Evolutionary conservation across 2,329 filamentous ascomycete species (phyloP).

Genomic region (Neophaeococcomyces mojaviensis): DNA sequence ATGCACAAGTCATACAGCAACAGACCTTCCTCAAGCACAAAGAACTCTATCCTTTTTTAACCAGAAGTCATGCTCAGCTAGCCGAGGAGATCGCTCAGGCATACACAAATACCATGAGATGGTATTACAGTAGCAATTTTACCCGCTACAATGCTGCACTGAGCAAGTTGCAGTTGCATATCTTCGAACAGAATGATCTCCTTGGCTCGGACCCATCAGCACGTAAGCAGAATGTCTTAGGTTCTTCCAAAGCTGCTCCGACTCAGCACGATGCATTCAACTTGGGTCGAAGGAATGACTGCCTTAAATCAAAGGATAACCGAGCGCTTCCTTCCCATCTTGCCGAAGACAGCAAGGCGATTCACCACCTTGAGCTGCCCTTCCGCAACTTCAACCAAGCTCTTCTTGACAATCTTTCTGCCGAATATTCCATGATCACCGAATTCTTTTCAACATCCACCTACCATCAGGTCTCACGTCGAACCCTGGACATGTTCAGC

Average conservation of each 20-base stretch:
- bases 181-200: constrained; percentile 73
- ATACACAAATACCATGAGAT: constrained; percentile 97
- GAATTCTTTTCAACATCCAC: constrained; percentile 73
- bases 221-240: constrained; percentile 47
- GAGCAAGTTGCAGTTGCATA: constrained; percentile 74
- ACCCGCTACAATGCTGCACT: constrained; percentile 76
- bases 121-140: constrained; percentile 94
- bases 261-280: constrained; percentile 74
- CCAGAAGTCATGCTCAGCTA: constrained; percentile 71
- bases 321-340: constrained; percentile 78
- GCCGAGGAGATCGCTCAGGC: constrained; percentile 85
- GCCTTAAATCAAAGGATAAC: constrained; percentile 65
- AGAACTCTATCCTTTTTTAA: constrained; percentile 78
- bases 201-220: constrained; percentile 69
- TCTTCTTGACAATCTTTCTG: constrained; percentile 83
- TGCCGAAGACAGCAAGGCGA: constrained; percentile 78
- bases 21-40: constrained; percentile 84
- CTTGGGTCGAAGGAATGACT: constrained; percentile 75
- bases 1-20: constrained; percentile 93
- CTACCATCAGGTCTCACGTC: constrained; percentile 69
- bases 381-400: constrained; percentile 95
- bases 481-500: constrained; percentile 82
- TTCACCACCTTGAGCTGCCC: constrained; percentile 80
- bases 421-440: constrained; percentile 89
- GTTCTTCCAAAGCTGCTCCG: constrained; percentile 31